Evolutionary conservation across 306 rosid species (phyloP).

Genomic region (Citrullus amarus): DNA sequence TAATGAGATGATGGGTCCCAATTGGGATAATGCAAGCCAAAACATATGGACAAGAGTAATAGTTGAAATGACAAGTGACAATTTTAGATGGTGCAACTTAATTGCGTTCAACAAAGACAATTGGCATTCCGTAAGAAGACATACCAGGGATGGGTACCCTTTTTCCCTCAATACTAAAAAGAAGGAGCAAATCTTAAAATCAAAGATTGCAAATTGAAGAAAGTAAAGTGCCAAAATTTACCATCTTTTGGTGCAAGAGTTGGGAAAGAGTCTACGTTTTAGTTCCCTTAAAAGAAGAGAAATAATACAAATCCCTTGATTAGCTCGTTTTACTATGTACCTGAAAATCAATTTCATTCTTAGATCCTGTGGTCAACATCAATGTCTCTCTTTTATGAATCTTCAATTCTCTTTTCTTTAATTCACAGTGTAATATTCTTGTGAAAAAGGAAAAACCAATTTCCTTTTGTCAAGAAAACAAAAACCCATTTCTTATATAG

Average conservation of each 20-base stretch:
- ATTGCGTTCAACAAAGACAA: conserved; percentile 3
- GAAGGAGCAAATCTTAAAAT: conserved; percentile 1
- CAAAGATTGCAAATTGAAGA: background rate
- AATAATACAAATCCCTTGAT: background rate
- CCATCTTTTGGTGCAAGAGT: conserved; percentile 1
- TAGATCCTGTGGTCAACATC: background rate
- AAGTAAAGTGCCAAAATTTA: conserved; percentile 12
- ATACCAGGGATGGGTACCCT: background rate
- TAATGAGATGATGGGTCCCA: conserved; percentile 1
- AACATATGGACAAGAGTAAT: background rate
- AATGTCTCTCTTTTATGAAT: background rate
- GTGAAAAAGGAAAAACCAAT: background rate
- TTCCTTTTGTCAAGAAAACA: background rate
- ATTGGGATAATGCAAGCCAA: background rate
- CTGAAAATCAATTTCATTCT: background rate
- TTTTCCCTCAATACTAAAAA: conserved; percentile 1
- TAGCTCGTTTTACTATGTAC: background rate
- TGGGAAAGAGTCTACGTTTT: background rate
- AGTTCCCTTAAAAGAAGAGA: background rate
- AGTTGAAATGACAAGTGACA: conserved; percentile 1
- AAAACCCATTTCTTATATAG: background rate
- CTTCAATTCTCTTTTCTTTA: background rate
- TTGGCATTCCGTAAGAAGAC: conserved; percentile 3
- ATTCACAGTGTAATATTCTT: background rate
- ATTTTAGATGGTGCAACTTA: background rate